A percentile compares a stretch with the other conserved stretches of the same genome.
Conservation (phyloP, 1,284 basidiomycete species). For the Sanghuangporus sanghuang region DNA sequence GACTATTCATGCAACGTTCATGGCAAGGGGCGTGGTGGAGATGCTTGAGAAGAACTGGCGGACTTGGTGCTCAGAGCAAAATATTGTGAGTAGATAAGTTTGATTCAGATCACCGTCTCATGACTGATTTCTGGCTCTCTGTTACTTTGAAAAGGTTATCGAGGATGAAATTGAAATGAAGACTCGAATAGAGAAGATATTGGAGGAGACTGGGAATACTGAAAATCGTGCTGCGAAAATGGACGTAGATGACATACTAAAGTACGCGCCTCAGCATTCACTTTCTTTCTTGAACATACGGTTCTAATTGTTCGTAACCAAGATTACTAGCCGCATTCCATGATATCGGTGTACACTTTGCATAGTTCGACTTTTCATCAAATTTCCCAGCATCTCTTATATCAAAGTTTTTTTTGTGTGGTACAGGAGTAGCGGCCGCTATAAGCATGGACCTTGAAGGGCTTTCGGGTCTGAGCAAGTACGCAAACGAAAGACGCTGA, state of each 20-base stretch:
- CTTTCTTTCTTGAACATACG: background rate
- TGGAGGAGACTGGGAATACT: slow-evolving; percentile 60
- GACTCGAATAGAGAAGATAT: slow-evolving; percentile 69
- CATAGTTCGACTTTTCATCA: slow-evolving; percentile 31
- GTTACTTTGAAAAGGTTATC: slow-evolving; percentile 46
- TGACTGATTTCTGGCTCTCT: slow-evolving; percentile 18
- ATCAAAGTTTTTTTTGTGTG: no score
- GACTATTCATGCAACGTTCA: slow-evolving; percentile 82
- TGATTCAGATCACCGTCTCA: background rate
- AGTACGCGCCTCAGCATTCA: slow-evolving; percentile 36
- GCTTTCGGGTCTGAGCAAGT: no score
- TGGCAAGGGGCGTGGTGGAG: slow-evolving; percentile 90
- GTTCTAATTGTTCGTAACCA: slow-evolving; percentile 1
- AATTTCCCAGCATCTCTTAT: background rate
- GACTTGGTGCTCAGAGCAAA: slow-evolving; percentile 88
- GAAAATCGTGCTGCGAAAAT: slow-evolving; percentile 79
- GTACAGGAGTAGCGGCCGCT: no score
- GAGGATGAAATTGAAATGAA: slow-evolving; percentile 72
- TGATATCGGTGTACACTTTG: slow-evolving; percentile 79
- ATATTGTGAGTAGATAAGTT: slow-evolving; percentile 43
- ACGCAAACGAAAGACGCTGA: no score
- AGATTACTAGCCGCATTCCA: slow-evolving; percentile 77
- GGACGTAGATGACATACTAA: slow-evolving; percentile 81
- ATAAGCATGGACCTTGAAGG: no score
- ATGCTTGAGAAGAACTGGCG: slow-evolving; percentile 94